A percentile compares a stretch with the other conserved stretches of the same genome.
These are phyloP conservation scores for Pichia cabralensis DNA, from an alignment of 805 yeast genomes.

Conservation along the genomic window DNA sequence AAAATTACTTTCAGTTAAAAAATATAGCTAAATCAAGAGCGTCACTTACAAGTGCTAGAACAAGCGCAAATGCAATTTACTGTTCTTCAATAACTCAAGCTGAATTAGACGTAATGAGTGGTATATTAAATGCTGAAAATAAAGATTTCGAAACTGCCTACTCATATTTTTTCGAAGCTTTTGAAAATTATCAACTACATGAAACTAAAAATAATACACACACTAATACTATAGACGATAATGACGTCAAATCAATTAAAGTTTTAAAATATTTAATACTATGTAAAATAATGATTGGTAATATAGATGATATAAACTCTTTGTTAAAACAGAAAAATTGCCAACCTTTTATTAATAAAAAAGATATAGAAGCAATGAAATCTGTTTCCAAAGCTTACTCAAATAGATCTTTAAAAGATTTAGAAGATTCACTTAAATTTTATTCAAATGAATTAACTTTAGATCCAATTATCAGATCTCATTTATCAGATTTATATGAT, in stretches of 20 bases:
- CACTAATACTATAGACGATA: constrained; percentile 25
- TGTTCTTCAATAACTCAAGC: constrained; percentile 93
- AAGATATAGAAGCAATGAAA: constrained; percentile 91
- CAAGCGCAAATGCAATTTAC: constrained; percentile 94
- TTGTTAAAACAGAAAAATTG: constrained; percentile 60
- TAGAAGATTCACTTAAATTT: constrained; percentile 69
- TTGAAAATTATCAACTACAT: constrained; percentile 69
- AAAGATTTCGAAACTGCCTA: constrained; percentile 93
- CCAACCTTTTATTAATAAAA: constrained; percentile 39
- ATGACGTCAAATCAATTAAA: constrained; percentile 37
- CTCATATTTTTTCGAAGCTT: constrained; percentile 90
- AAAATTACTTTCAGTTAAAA: constrained; percentile 83
- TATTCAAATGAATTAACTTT: constrained; percentile 69
- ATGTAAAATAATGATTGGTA: constrained; percentile 86
- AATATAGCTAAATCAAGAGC: constrained; percentile 89
- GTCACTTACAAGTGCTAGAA: constrained; percentile 87
- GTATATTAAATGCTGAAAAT: constrained; percentile 92
- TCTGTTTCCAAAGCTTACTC: constrained; percentile 85
- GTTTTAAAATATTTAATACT: constrained; percentile 88
- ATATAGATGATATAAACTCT: constrained; percentile 75
- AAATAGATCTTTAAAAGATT: constrained; percentile 82
- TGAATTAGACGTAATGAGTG: constrained; percentile 89
- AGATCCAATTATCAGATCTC: constrained; percentile 84
- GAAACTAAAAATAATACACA: constrained; percentile 14
- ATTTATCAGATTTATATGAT: constrained; percentile 87